Evolutionary conservation across 495 filamentous ascomycete genomes (phyloP), one percentile per base, ranked within the genome.

Genomic region (Talaromyces borbonicus): DNA sequence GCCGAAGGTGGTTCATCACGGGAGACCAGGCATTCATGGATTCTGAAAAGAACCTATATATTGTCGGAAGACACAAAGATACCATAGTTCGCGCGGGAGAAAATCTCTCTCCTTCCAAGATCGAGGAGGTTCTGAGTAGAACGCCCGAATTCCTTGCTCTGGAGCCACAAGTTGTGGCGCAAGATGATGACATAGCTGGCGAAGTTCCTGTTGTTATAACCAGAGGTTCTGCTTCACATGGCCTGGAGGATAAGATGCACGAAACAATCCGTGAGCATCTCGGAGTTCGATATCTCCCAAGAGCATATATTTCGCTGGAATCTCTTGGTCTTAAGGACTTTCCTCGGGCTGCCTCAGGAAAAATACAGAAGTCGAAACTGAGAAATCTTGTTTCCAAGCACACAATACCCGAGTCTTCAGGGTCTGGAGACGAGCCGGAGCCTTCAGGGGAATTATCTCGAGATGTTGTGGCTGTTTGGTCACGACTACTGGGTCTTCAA

Each of bases 51-150:
- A 57, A 49, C 8, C 39, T 73, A 2, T 57, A 56, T 11, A 55
- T 75, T 12, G 37, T 65, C 33, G 69, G 72, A 4, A 51, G 71
- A 25, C 67, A 69, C 53, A 75, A 74, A 46, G 72, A 74, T 43
- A 51, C 67, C 26, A 71, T 75, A 46, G 68, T 73, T 25, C 61
- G 72, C 2, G 72, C 59, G n/a, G 69, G 69, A 6, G 63, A 72
- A 45, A 75, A 74, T 38, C 61, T 75, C 16, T 43, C 58, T 1
- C 66, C 67, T 1, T 47, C 55, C 4, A 57, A 52, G 8, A 66
- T 75, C 16, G 71, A 75, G 48, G 41, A 37, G 6, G 26, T 54
- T 43, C 18, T 58, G 54, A 48, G 54, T 29, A 45, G 59, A 24
- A 45, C 59, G 8, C 47, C 56, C 4, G 58, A 54, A 9, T 29